These are phyloP conservation scores for Polytrichum formosum DNA, from an alignment of 225 moss, liverwort and hornwort genomes.

Conservation along the genomic window DNA sequence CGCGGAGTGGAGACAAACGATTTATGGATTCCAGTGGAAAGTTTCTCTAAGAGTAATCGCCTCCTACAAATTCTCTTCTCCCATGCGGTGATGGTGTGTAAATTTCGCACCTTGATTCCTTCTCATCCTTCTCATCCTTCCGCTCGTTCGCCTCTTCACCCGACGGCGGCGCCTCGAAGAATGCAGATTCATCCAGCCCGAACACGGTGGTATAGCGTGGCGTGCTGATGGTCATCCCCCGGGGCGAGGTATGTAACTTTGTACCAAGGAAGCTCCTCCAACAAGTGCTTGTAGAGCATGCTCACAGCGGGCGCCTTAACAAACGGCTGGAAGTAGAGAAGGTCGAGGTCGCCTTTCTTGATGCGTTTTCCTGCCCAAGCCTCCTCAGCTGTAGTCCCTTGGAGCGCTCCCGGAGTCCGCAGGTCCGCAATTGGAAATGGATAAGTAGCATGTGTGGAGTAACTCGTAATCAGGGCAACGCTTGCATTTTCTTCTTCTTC, in stretches of 20 bases:
- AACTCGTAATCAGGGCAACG: slow-evolving; percentile 3
- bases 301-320: slow-evolving; percentile 16
- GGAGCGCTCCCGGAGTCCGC: slow-evolving; percentile 1
- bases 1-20: no score
- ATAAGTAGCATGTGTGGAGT: slow-evolving; percentile 36
- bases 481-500: slow-evolving; percentile 11
- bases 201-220: slow-evolving; percentile 57
- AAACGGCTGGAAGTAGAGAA: slow-evolving; percentile 46
- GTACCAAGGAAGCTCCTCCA: slow-evolving; percentile 50
- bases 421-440: slow-evolving; percentile 47
- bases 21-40: no score
- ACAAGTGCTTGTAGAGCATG: slow-evolving; percentile 30
- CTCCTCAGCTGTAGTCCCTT: background rate
- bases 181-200: slow-evolving; percentile 41
- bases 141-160: background rate
- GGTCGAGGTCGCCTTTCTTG: slow-evolving; percentile 48
- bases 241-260: slow-evolving; percentile 42
- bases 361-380: slow-evolving; percentile 25
- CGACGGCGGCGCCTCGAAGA: slow-evolving; percentile 17
- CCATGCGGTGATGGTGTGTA: no score
- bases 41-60: no score
- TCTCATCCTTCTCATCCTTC: no score
- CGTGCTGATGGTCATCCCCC: slow-evolving; percentile 45
- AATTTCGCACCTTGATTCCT: no score
- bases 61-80: no score